Evolutionary conservation across 164 flowering plant genomes (phyloP), one percentile per base, ranked within the genome.

Genomic region (Platanus orientalis): DNA sequence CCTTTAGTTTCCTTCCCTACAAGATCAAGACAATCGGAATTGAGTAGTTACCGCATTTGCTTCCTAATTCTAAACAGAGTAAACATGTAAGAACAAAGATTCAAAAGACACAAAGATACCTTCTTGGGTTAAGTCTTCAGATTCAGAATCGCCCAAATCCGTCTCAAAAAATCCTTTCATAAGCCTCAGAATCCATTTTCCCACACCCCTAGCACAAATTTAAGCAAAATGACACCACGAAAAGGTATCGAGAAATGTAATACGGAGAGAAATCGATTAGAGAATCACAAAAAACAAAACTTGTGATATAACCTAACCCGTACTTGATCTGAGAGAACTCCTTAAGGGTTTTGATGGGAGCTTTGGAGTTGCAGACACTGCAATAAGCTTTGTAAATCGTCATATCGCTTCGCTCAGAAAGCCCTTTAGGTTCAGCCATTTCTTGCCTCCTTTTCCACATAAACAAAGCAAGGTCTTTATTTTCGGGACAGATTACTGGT

Each of bases 251-350:
- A 36, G 1, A 36, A 36, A 36, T 36, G 1, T 36, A 36, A 36
- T 36, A 10, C 42, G 12, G 42, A 36, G 42, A 36, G n/a, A 36
- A 36, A 36, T 3, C 10, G 9, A 14, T 36, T 7, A 3, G 42
- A 36, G 12, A 36, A 36, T 10, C 4, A 10, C 44, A 16, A 7
- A 52, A 17, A 7, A 25, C 2, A 58, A 14, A 49, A 50, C 2
- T 23, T 27, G 2, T 4, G 6, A 0, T 40, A 54, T 27, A 27
- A 47, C 51, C 48, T 28, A 34, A 29, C 32, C 58, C 85, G 58
- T 70, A 92, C 98, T 92, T 90, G 79, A 87, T 67, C 36, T 72
- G 71, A 24, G 87, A 82, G 62, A 86, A 78, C 10, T 86, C 96
- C 47, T 83, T 87, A 48, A 84, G 81, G 34, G 85, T 76, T 63